Evolutionary conservation across 2,329 filamentous ascomycete genomes (phyloP).

Genomic region (Trichoderma oligosporum): DNA sequence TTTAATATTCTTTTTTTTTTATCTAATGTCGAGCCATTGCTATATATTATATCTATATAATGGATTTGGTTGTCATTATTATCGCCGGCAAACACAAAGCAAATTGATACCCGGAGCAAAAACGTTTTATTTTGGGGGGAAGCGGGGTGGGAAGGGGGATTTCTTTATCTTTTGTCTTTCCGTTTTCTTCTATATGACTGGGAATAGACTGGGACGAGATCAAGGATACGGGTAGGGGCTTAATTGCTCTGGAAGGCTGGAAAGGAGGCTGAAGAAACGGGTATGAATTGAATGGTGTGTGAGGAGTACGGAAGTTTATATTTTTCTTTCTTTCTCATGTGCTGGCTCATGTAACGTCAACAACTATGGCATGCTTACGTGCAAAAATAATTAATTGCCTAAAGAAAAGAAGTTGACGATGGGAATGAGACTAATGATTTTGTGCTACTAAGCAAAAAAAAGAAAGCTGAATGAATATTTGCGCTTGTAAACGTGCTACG

Average conservation of each 20-base stretch:
- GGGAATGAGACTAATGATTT: conserved; percentile 14
- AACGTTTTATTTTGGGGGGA: no score
- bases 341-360: conserved; percentile 1
- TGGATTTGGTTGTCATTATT: conserved; percentile 8
- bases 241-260: conserved; percentile 3
- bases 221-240: background rate
- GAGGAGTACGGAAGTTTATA: conserved; percentile 1
- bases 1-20: background rate
- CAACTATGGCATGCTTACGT: background rate
- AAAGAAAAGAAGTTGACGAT: conserved; percentile 6
- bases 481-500: conserved; percentile 6
- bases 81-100: conserved; percentile 2
- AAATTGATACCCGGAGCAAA: conserved; percentile 17
- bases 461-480: background rate
- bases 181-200: background rate
- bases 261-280: background rate
- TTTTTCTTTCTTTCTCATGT: no score
- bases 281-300: background rate
- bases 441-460: conserved; percentile 13
- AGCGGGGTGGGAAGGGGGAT: no score
- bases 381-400: background rate
- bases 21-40: background rate
- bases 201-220: conserved; percentile 6
- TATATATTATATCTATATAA: conserved; percentile 14
- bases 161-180: background rate